phyloP scores from a whole-genome alignment of 768 basidiomycete species.

The Leccinum disarticulatum region DNA sequence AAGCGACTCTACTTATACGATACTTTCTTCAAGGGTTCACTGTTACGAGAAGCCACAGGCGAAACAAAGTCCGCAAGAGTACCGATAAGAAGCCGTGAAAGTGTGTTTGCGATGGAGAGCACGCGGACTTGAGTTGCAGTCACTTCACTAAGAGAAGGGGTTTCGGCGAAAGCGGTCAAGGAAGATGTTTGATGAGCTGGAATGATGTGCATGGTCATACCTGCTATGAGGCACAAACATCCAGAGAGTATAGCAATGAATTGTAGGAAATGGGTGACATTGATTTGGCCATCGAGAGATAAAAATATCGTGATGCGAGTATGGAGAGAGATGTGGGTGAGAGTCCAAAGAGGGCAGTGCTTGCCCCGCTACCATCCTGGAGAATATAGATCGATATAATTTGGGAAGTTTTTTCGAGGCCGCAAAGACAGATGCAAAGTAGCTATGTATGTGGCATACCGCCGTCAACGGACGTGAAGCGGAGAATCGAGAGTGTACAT shows the following conservation, averaged over 20 bases:
- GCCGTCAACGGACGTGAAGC: slow-evolving; percentile 1
- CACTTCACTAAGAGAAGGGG: slow-evolving; percentile 32
- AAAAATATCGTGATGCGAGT: slow-evolving; percentile 64
- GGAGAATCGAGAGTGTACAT: slow-evolving; percentile 28
- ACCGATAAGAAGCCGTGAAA: slow-evolving; percentile 66
- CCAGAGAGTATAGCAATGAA: slow-evolving; percentile 60
- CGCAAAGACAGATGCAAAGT: slow-evolving; percentile 74
- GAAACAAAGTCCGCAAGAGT: slow-evolving; percentile 72
- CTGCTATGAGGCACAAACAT: slow-evolving; percentile 53
- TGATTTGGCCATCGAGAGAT: slow-evolving; percentile 41
- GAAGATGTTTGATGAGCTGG: slow-evolving; percentile 18
- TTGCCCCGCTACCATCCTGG: slow-evolving; percentile 65
- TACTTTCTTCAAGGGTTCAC: slow-evolving; percentile 43
- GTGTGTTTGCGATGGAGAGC: slow-evolving; percentile 69
- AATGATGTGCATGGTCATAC: slow-evolving; percentile 39
- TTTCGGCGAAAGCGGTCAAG: slow-evolving; percentile 7
- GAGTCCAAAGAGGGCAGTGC: slow-evolving; percentile 76
- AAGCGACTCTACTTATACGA: slow-evolving; percentile 59
- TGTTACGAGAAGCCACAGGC: slow-evolving; percentile 51
- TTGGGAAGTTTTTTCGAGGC: slow-evolving; percentile 71
- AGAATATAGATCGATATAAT: too few species aligned
- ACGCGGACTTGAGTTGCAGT: slow-evolving; percentile 67
- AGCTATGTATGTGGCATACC: slow-evolving; percentile 33
- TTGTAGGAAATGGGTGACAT: slow-evolving; percentile 48
- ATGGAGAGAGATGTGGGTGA: slow-evolving; percentile 74